Base-by-base conservation (phyloP, 805 yeast genomes). In the Candida fluviatilis region DNA sequence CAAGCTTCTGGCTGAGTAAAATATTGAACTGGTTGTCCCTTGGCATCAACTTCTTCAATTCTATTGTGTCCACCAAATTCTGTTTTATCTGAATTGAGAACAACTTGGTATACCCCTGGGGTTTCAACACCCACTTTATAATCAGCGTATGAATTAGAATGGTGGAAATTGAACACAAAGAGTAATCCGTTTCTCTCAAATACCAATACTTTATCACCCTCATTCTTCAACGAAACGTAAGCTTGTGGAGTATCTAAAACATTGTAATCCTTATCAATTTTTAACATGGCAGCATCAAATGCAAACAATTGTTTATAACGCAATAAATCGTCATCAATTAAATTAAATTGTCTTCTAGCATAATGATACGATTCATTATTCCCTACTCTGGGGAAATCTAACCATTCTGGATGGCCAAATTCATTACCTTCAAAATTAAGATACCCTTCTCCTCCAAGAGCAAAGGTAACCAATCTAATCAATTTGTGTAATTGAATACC, bases 401-500 rank as follows among this genome's bases (percentile, higher is more conserved):
- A 75, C 99, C 99, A 91, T 59, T 91, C 99, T 3, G 98, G 99
- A 54, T 91, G 99, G 13, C 99, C 99, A 66, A 93, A 91, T 64
- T 91, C 99, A 55, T 91, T 91, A 41, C 99, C 98, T 69, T 91
- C 97, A 58, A 91, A 91, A 58, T 90, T 91, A 56, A 91, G 75
- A 56, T 91, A 91, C 0, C 95, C 96, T 62, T 91, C 98, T 40
- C 99, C 99, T 34, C 98, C 98, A n/a, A 91, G 69, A 1, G 90
- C 69, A 51, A 87, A 90, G 1, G 98, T 91, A 16, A 90, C 51
- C 39, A 93, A 70, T 47, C 99, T 75, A 45, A 91, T 93, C 78
- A 93, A 62, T 59, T 91, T 91, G 65, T 91, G 99, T 45, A 91
- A 70, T 14, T 96, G 80, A 31, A 93, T 64, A 25, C 99, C 99